Evolutionary conservation across 2,329 filamentous ascomycete species (phyloP), one percentile per base, ranked within the genome.

Genomic region (Aspergillus puulaauensis): DNA sequence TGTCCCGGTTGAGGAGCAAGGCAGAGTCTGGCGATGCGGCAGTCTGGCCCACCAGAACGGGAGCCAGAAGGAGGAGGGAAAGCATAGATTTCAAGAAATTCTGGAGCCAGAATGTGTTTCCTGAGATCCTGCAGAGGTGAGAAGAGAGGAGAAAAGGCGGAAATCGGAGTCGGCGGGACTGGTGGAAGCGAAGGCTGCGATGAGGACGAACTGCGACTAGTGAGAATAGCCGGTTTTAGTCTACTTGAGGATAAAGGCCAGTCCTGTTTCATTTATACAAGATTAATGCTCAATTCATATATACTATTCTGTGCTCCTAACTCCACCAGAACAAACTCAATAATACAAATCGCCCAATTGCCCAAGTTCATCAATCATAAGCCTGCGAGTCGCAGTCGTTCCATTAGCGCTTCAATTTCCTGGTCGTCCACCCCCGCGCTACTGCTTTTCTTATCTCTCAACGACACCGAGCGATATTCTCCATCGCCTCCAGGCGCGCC

Each of bases 401-500:
- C 69, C 54, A 64, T 66, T 9, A 73, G 52, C 35, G 63, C 47
- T 19, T 71, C 69, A 62, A 72, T 65, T 47, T 73, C 69, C 37
- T 60, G 63, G 17, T 70, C 69, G 48, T 58, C 40, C 24, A 65
- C 60, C 3, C 44, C 24, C 14, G 17, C 17, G 21, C 50, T 49
- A 23, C 27, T 54, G 35, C 37, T 33, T 33, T 59, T 62, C 45
- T 66, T 70, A 31, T 65, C 65, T 24, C 73, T 75, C 15, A 76
- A 55, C 21, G 71, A 67, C 17, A 76, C 61, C 3, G 74, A 75
- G n/a, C 71, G 69, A 60, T 78, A 78, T 24, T 76, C 70, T 2
- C 71, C 74, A 68, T 81, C 79, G 23, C 78, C 79, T 54, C 77
- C 78, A 21, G 74, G 76, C 19, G 77, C 75, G 7, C 79, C 79